Percentiles rank a stretch among this genome's conserved stretches.
These are phyloP conservation scores for Candida glaebosa DNA, from an alignment of 805 yeast species.

Conservation along the genomic window DNA sequence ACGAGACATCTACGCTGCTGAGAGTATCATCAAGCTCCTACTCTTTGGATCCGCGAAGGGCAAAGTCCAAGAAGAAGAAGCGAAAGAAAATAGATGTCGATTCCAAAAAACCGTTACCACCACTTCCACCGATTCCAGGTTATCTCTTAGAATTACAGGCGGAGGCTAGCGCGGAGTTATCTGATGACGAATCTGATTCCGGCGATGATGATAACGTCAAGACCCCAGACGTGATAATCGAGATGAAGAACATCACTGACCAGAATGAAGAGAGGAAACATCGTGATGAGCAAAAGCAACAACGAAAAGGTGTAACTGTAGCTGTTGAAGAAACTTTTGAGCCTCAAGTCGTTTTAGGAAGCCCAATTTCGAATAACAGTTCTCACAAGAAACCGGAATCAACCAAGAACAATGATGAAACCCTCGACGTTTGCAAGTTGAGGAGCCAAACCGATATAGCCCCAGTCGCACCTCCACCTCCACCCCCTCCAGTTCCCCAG, in stretches of 20 bases:
- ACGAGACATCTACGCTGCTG: too few relatives aligned
- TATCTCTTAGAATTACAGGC: constrained; percentile 7
- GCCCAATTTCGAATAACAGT: neutral
- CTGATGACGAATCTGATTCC: neutral
- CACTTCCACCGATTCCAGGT: constrained; percentile 16
- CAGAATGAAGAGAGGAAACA: neutral
- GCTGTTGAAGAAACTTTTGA: neutral
- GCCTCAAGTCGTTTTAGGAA: neutral
- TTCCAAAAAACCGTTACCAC: constrained; percentile 14
- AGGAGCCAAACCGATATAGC: too few relatives aligned
- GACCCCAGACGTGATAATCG: too few relatives aligned
- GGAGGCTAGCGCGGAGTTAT: neutral
- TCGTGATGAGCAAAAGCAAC: neutral
- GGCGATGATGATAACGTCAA: neutral
- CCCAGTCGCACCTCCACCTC: constrained; percentile 10
- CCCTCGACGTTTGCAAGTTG: too few relatives aligned
- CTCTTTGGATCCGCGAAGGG: too few relatives aligned
- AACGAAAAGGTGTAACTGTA: too few relatives aligned
- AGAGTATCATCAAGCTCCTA: too few relatives aligned
- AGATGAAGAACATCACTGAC: neutral
- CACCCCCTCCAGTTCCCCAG: constrained; percentile 16
- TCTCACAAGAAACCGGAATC: neutral
- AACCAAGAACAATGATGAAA: too few relatives aligned
- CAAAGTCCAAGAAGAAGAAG: neutral
- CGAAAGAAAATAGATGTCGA: constrained; percentile 2